Evolutionary conservation across 2,329 filamentous ascomycete genomes (phyloP).

Genomic region (Trichoderma hamatum): DNA sequence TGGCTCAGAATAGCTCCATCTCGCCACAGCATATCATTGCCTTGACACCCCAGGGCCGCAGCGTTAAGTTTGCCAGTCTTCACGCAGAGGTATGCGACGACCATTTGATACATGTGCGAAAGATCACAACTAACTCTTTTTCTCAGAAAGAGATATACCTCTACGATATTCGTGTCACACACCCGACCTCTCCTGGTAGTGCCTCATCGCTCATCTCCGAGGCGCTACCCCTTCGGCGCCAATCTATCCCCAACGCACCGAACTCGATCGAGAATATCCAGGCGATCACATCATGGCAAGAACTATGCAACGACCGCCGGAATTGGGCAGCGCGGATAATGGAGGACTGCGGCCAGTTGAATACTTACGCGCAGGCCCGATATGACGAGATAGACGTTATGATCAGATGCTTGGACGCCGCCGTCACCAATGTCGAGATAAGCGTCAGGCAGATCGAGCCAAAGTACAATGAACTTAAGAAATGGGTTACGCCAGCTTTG

Average conservation of each 20-base stretch:
- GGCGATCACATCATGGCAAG: constrained; percentile 84
- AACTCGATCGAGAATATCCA: constrained; percentile 80
- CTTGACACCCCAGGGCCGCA: constrained; percentile 81
- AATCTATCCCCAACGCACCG: constrained; percentile 68
- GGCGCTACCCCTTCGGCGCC: constrained; percentile 56
- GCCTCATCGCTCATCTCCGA: constrained; percentile 52
- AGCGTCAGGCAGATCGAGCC: constrained; percentile 73
- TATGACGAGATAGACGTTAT: constrained; percentile 77
- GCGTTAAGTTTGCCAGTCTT: constrained; percentile 78
- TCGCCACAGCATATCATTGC: constrained; percentile 79
- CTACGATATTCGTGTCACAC: constrained; percentile 80
- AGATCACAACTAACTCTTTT: constrained; percentile 18
- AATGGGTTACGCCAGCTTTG: constrained; percentile 69
- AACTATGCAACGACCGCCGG: constrained; percentile 77
- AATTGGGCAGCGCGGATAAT: constrained; percentile 76
- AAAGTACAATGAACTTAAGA: constrained; percentile 70
- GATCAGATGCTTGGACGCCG: constrained; percentile 78
- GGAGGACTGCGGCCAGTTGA: constrained; percentile 69
- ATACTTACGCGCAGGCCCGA: constrained; percentile 62
- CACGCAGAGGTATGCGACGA: constrained; percentile 69
- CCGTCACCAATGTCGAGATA: constrained; percentile 79
- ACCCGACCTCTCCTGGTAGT: constrained; percentile 54
- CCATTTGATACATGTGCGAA: neutral
- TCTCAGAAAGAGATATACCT: constrained; percentile 82
- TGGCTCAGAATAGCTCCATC: constrained; percentile 74